Evolutionary conservation across 2,329 filamentous ascomycete species (phyloP), one percentile per base, ranked within the genome.

Genomic region (Neopestalotiopsis sp.): DNA sequence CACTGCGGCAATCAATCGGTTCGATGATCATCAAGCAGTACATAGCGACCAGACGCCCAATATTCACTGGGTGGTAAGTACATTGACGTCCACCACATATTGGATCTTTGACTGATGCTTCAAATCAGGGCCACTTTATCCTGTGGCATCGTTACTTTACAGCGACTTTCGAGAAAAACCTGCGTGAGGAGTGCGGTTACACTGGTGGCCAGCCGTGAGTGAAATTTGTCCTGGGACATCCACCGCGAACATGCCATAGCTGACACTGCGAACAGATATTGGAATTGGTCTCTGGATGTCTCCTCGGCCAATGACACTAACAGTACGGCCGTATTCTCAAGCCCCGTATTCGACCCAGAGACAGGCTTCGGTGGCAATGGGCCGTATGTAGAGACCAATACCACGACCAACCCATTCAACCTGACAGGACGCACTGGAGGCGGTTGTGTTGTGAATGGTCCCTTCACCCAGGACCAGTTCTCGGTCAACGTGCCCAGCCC

Each of bases 111-210:
- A 34, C 3, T 59, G 10, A 59, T 24, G 10, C 24, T 24, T 4
- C 2, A 24, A n/a, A n/a, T 2, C 9, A 59, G 57, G 57, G 57
- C 10, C 57, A 62, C 13, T 62, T 62, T n/a, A 20, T 62, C 34
- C 30, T 72, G 74, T 38, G 74, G 76, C 56, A 76, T 74, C 72
- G 75, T 32, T 78, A 79, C 68, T 80, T 75, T 67, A 73, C 77
- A 59, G 78, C 69, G 68, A 65, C 74, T 13, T 80, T 74, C 66
- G 78, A 80, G 72, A 68, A 76, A 30, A 76, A 78, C 1, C 74
- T 80, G 7, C 76, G 78, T 4, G 69, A 80, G 4, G 78, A 62
- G 14, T 62, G 59, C 32, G 57, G 62, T 13, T 13, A 45, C 13
- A 3, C 10, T 24, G 49, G 10, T 56, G 67, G 52, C 62, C 74